phyloP scores from a whole-genome alignment of 73 alveolate species.

The Paramecium sonneborni region DNA sequence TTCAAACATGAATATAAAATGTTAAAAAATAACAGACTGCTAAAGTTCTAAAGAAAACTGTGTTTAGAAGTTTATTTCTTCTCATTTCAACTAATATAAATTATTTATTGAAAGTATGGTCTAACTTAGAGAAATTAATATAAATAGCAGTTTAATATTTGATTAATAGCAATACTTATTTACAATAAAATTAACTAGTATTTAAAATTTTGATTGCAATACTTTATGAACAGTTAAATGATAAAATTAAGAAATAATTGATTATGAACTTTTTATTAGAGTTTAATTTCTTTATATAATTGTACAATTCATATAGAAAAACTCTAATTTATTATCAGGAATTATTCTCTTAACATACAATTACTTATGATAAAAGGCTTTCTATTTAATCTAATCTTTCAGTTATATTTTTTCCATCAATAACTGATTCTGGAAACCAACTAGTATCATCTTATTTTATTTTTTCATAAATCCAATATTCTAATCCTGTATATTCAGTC shows the following conservation, averaged over 20 bases:
- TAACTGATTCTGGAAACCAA: constrained; percentile 29
- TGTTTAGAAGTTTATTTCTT: background rate
- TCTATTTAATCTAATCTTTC: background rate
- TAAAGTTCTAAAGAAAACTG: background rate
- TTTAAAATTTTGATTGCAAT: no score
- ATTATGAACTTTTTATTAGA: background rate
- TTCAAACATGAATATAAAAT: background rate
- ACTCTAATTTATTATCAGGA: background rate
- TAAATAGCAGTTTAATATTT: no score
- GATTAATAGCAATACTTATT: no score
- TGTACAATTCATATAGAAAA: background rate
- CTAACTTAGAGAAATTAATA: no score
- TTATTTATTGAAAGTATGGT: no score
- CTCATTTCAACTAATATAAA: background rate
- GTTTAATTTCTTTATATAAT: background rate
- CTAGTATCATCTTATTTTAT: background rate
- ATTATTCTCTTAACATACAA: background rate
- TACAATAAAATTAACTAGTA: no score
- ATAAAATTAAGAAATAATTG: no score
- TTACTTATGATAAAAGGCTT: background rate
- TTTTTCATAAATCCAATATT: constrained; percentile 41
- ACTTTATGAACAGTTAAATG: no score
- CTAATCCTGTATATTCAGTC: constrained; percentile 62
- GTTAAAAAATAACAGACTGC: background rate
- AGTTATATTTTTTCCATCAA: background rate